Base-by-base conservation (phyloP, 345 rosid species). In the Salix purpurea region DNA sequence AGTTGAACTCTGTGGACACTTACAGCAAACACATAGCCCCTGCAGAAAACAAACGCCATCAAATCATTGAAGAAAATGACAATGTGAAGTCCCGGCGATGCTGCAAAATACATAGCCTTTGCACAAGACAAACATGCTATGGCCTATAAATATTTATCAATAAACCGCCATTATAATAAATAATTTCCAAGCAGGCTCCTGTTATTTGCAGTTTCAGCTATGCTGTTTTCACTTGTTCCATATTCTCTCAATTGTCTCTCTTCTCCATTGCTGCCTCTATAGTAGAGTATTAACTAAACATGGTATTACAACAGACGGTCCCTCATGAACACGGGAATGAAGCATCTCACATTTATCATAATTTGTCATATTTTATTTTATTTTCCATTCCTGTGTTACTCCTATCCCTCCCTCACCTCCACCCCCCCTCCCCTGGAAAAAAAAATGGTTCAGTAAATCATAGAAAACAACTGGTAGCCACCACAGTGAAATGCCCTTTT, bases 1-100 rank as follows among this genome's bases (percentile, higher is more conserved):
- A 96, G 99, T 78, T 96, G 99, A 82, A 92, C 98, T 87, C 99
- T 84, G 84, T 96, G 98, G 69, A 96, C 97, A 44, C 98, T 94
- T 61, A 96, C 98, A 0, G 98, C 97, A 84, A 96, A 96, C 58
- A 92, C 98, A 84, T 96, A 94, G 62, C 97, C 99, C 84, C 99
- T 96, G 87, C 80, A 79, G 50, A 71, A 83, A 58, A 79, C 66
- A 82, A 54, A 75, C 13, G 30, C 46, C 40, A 83, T 76, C 69
- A 79, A 54, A 74, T 54, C 72, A 65, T 56, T 34, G 7, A n/a
- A 71, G 56, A 56, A 7, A 8, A 23, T 6, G 12, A 34, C 42
- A n/a, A 11, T 42, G 39, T 7, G 30, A 15, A 8, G 12, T n/a
- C 61, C 26, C 26, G 1, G 26, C 26, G 61, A 56, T 23, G 7